Evolutionary conservation across 495 filamentous ascomycete species (phyloP).

Genomic region (Amorphotheca resinae): DNA sequence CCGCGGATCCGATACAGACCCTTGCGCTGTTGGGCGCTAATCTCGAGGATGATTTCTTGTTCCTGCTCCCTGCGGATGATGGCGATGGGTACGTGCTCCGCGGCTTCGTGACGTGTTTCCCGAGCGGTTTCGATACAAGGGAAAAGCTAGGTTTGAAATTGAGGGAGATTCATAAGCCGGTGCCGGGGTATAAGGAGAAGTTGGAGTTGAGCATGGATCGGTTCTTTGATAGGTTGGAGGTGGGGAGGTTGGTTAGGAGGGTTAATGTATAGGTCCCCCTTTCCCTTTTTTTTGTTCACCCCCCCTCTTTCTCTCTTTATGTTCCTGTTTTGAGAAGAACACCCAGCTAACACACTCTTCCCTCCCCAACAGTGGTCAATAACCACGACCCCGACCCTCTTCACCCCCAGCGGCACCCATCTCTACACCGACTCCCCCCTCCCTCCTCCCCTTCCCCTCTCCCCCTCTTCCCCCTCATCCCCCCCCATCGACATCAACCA

Average conservation of each 20-base stretch:
- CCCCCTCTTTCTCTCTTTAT: too few species aligned
- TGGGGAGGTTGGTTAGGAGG: slow-evolving; percentile 42
- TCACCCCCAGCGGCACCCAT: slow-evolving; percentile 39
- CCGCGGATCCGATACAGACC: slow-evolving; percentile 12
- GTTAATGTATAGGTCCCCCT: too few species aligned
- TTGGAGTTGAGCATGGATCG: slow-evolving; percentile 66
- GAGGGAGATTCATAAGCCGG: slow-evolving; percentile 55
- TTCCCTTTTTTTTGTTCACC: too few species aligned
- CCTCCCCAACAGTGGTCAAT: slow-evolving; percentile 59
- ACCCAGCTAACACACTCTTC: too few species aligned
- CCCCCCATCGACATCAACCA: too few species aligned
- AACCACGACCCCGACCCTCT: slow-evolving; percentile 43
- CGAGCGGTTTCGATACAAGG: slow-evolving; percentile 55
- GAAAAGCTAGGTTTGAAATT: slow-evolving; percentile 51
- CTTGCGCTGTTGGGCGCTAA: slow-evolving; percentile 41
- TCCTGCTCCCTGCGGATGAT: slow-evolving; percentile 47
- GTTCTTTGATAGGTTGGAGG: slow-evolving; percentile 49
- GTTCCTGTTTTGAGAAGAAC: too few species aligned
- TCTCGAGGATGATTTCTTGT: slow-evolving; percentile 66
- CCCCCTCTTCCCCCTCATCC: too few species aligned
- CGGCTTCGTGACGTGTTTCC: slow-evolving; percentile 60
- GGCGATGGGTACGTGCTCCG: slow-evolving; percentile 46
- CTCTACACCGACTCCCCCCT: slow-evolving; percentile 29
- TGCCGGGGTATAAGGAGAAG: slow-evolving; percentile 57
- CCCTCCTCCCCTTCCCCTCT: too few species aligned